Conservation (phyloP, 208 protist species). For the Trypanosoma cruzi region DNA sequence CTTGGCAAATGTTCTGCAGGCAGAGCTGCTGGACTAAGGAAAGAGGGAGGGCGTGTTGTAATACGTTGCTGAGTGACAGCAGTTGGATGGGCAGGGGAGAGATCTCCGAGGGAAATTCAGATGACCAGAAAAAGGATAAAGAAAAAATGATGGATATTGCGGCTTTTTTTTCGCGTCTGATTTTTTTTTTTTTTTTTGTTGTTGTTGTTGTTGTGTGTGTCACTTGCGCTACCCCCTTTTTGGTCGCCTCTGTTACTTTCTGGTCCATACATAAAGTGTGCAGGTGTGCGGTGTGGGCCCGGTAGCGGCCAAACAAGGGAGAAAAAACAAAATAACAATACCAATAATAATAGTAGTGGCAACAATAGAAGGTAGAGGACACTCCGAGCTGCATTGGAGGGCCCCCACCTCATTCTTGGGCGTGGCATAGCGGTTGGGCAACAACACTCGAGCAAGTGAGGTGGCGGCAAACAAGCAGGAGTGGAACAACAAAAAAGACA, state of each 20-base stretch:
- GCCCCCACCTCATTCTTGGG: not conserved
- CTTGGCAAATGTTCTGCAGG: constrained; percentile 19
- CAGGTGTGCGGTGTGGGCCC: too few relatives aligned
- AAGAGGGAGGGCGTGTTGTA: constrained; percentile 1
- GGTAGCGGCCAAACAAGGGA: too few relatives aligned
- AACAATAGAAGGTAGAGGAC: too few relatives aligned
- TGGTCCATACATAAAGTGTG: too few relatives aligned
- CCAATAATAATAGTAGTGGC: too few relatives aligned
- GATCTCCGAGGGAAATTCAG: too few relatives aligned
- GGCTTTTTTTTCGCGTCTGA: not conserved
- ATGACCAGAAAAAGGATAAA: too few relatives aligned
- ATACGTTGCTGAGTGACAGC: constrained; percentile 14
- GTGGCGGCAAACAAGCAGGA: not conserved
- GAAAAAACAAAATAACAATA: not conserved
- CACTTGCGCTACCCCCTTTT: too few relatives aligned
- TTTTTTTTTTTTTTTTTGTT: constrained; percentile 3
- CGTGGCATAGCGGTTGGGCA: too few relatives aligned
- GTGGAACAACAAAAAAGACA: not conserved
- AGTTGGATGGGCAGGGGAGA: too few relatives aligned
- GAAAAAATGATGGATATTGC: not conserved
- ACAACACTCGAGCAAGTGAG: too few relatives aligned
- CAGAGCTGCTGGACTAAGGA: constrained; percentile 12
- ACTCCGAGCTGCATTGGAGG: not conserved
- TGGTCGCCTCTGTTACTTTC: not conserved
- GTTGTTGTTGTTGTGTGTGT: too few relatives aligned